Evolutionary conservation across 2,329 filamentous ascomycete genomes (phyloP), one percentile per base, ranked within the genome.

Genomic region (Alternaria brassicicola): DNA sequence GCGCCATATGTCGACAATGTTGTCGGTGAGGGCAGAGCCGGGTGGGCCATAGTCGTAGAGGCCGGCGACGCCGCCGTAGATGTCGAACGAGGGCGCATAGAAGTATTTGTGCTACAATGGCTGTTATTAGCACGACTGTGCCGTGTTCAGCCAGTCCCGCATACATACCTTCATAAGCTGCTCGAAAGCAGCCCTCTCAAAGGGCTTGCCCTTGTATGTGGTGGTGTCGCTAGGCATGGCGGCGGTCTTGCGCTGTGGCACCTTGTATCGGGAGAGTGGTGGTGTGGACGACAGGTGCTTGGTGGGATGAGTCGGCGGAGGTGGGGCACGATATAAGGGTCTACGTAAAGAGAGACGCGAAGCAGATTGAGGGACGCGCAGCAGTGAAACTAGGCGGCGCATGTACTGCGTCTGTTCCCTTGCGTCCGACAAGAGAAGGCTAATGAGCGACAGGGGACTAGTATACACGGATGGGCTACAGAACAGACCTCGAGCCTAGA

Each of bases 1-100:
- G 77, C 92, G 86, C 93, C 93, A 97, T 65, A 88, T 76, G 76
- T 96, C 92, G 76, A 97, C 83, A 69, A 97, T 89, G 80, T 95
- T 94, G 72, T 91, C 88, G 79, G 96, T 90, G 59, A 97, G 85
- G 47, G 91, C 86, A 79, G 90, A 93, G 65, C 93, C 92, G 30
- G 93, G 91, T 28, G 93, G 93, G 67, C 93, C 93, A 80, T 96
- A 97, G 80, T 97, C 93, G 82, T 92, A 97, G 57, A 97, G 89
- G 72, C 93, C 93, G 67, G 88, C 89, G 57, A 95, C 89, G 74
- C 92, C 92, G 68, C 91, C 91, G 58, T 98, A 98, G 72, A 96
- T 94, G 53, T 98, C 95, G 79, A 97, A 98, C 54, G 93, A 89
- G 52, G 93, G 93, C 63, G 93, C 97, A 81, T 95, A 96, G 84